Conservation (phyloP, 495 filamentous ascomycete genomes). For the Daldinia concentrica region DNA sequence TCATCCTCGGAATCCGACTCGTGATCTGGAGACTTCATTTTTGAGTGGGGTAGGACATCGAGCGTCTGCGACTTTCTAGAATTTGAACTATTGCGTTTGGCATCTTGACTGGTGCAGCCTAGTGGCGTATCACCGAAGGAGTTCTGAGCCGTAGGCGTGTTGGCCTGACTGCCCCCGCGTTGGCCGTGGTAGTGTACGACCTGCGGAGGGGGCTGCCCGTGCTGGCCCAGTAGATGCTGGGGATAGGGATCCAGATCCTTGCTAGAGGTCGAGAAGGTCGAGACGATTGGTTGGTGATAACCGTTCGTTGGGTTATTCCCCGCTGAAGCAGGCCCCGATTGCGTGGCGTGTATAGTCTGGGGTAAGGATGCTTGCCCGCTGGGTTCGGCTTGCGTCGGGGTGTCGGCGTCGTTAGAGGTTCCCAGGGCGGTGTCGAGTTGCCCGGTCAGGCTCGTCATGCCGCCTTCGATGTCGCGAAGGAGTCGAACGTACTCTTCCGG, state of each 20-base stretch:
- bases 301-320: slow-evolving; percentile 60
- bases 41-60: slow-evolving; percentile 54
- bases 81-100: slow-evolving; percentile 45
- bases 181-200: slow-evolving; percentile 70
- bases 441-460: slow-evolving; percentile 63
- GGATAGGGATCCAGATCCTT: slow-evolving; percentile 78
- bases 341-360: slow-evolving; percentile 23
- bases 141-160: slow-evolving; percentile 63
- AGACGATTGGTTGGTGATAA: slow-evolving; percentile 72
- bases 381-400: slow-evolving; percentile 66
- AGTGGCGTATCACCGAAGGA: slow-evolving; percentile 51
- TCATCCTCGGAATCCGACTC: slow-evolving; percentile 28
- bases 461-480: slow-evolving; percentile 86
- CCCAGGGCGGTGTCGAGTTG: slow-evolving; percentile 50
- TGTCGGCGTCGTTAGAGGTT: slow-evolving; percentile 61
- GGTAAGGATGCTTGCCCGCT: slow-evolving; percentile 42
- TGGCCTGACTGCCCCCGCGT: slow-evolving; percentile 66
- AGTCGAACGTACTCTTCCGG: slow-evolving; percentile 97
- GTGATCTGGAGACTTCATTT: slow-evolving; percentile 39
- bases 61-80: slow-evolving; percentile 41
- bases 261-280: slow-evolving; percentile 78
- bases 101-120: slow-evolving; percentile 55
- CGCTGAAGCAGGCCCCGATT: slow-evolving; percentile 54
- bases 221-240: slow-evolving; percentile 67
- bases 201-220: slow-evolving; percentile 67